Percentiles rank a stretch among this genome's conserved stretches.
These are phyloP conservation scores for Lophium mytilinum DNA, from an alignment of 495 filamentous ascomycete species.

Conservation along the genomic window DNA sequence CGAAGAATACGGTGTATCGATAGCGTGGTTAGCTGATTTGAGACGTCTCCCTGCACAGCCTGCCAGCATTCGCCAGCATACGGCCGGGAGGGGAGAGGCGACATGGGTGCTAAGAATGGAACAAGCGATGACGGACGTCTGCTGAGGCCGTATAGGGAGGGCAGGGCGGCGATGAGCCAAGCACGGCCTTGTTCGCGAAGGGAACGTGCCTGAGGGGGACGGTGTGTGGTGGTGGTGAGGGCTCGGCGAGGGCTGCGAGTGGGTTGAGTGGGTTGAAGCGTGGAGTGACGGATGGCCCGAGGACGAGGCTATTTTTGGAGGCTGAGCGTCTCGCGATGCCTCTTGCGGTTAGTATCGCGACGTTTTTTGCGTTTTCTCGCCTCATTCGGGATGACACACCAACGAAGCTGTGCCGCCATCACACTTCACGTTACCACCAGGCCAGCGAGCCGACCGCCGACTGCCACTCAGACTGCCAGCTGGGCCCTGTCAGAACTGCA, in stretches of 20 bases:
- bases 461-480: background rate
- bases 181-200: constrained; percentile 8
- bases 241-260: too few species aligned
- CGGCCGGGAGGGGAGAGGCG: background rate
- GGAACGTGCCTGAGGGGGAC: background rate
- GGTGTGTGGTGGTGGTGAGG: too few species aligned
- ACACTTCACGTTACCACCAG: constrained; percentile 1
- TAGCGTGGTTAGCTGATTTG: constrained; percentile 17
- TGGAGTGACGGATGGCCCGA: too few species aligned
- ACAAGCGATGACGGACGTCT: background rate
- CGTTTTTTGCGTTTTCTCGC: constrained; percentile 6
- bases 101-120: constrained; percentile 7
- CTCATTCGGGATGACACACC: constrained; percentile 1
- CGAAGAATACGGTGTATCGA: constrained; percentile 22
- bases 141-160: background rate
- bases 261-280: too few species aligned
- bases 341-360: constrained; percentile 3
- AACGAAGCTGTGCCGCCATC: background rate
- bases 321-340: background rate
- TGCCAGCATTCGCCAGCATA: background rate
- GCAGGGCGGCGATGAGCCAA: background rate
- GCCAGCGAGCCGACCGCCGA: constrained; percentile 5
- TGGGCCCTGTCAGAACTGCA: background rate
- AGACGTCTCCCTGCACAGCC: constrained; percentile 11
- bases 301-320: too few species aligned